Conservation (phyloP, 495 filamentous ascomycete species). For the Xylaria venustula region DNA sequence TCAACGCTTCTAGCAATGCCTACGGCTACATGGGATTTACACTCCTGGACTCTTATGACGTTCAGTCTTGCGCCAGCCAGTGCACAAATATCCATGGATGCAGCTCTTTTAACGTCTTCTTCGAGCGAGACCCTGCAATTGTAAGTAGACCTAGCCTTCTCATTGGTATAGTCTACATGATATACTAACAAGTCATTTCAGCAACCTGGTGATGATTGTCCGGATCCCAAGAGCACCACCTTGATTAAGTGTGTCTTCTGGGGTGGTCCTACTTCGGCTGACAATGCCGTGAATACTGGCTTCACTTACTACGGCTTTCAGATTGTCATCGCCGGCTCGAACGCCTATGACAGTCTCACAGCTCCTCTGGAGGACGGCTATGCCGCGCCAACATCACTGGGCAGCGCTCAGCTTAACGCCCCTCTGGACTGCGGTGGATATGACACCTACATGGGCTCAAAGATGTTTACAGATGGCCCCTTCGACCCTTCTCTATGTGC, state of each 20-base stretch:
- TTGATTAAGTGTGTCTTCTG: constrained; percentile 56
- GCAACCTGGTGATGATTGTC: constrained; percentile 33
- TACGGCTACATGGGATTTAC: constrained; percentile 41
- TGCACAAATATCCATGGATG: constrained; percentile 32
- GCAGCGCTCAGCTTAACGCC: neutral
- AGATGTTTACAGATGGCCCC: neutral
- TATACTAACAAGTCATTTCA: neutral
- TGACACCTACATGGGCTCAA: neutral
- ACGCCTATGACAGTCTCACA: constrained; percentile 14
- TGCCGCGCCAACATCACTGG: neutral
- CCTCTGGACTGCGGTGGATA: neutral
- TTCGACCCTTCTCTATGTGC: neutral
- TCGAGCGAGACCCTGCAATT: constrained; percentile 46
- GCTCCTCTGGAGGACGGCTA: neutral
- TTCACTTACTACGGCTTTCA: constrained; percentile 37
- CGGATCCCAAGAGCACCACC: constrained; percentile 45
- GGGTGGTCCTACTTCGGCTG: constrained; percentile 32
- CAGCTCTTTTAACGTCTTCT: constrained; percentile 45
- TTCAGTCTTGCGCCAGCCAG: constrained; percentile 30
- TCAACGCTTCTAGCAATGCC: constrained; percentile 32
- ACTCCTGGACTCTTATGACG: constrained; percentile 38
- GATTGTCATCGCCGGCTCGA: constrained; percentile 43
- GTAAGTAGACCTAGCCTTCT: neutral
- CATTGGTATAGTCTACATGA: neutral
- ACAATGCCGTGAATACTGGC: constrained; percentile 35